A percentile compares a stretch with the other conserved stretches of the same genome.
Conservation (phyloP, 2,329 filamentous ascomycete species). For the Diaporthe humulicola region DNA sequence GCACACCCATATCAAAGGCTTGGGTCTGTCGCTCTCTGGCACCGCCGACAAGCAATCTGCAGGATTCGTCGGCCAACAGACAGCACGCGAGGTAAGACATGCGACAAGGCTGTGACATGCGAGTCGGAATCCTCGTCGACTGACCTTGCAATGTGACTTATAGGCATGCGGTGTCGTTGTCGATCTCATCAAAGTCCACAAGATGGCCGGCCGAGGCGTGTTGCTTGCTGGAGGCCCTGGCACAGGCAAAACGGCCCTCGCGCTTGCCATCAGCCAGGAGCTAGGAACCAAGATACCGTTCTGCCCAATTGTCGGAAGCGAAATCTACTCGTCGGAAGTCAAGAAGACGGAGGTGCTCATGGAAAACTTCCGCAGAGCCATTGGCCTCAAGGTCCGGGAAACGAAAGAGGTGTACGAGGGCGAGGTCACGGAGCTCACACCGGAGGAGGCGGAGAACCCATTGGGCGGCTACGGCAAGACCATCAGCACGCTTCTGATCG, state of each 20-base stretch:
- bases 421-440: slow-evolving; percentile 96
- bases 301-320: slow-evolving; percentile 97
- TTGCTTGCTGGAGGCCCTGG: slow-evolving; percentile 94
- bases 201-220: slow-evolving; percentile 96
- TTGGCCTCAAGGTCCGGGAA: slow-evolving; percentile 96
- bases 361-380: slow-evolving; percentile 98
- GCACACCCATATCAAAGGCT: slow-evolving; percentile 97
- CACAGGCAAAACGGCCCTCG: slow-evolving; percentile 96
- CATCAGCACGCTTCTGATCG: slow-evolving; percentile 94
- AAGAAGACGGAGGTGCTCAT: slow-evolving; percentile 99
- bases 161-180: slow-evolving; percentile 96
- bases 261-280: slow-evolving; percentile 95
- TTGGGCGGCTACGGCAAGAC: slow-evolving; percentile 97
- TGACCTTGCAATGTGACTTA: slow-evolving; percentile 35
- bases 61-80: slow-evolving; percentile 91
- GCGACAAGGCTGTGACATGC: background rate
- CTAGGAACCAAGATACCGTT: slow-evolving; percentile 98
- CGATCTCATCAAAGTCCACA: slow-evolving; percentile 94
- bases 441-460: slow-evolving; percentile 98
- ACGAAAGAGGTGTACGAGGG: slow-evolving; percentile 99
- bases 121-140: background rate
- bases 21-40: slow-evolving; percentile 89
- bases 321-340: slow-evolving; percentile 97
- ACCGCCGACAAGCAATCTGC: slow-evolving; percentile 82
- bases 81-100: slow-evolving; percentile 83